These are phyloP conservation scores for Rhododendron williamsianum DNA, from an alignment of 148 eudicot species.

Conservation along the genomic window DNA sequence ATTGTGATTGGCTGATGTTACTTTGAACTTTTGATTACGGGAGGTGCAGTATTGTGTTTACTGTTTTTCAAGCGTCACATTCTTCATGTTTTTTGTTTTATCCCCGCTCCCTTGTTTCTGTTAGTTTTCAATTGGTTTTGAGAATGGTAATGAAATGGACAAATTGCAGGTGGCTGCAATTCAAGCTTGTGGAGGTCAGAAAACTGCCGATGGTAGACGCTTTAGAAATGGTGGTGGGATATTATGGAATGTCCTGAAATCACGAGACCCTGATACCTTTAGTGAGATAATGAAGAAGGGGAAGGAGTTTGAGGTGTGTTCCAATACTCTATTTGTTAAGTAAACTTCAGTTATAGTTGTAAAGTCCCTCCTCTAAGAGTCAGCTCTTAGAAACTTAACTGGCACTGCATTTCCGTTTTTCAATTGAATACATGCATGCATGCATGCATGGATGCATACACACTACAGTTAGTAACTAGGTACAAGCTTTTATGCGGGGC, in stretches of 20 bases:
- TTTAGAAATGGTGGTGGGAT: slow-evolving; percentile 73
- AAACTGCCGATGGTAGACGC: slow-evolving; percentile 69
- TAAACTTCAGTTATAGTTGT: neutral
- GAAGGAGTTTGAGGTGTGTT: slow-evolving; percentile 81
- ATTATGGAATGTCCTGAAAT: slow-evolving; percentile 79
- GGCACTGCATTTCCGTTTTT: neutral
- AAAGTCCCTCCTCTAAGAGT: neutral
- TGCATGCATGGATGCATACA: neutral
- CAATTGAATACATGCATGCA: neutral
- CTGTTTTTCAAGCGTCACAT: neutral
- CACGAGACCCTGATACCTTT: slow-evolving; percentile 71
- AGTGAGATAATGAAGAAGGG: slow-evolving; percentile 91
- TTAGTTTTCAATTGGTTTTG: neutral
- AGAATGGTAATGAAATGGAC: slow-evolving; percentile 1
- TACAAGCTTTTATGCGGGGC: neutral
- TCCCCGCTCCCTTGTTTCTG: neutral
- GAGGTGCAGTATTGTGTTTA: neutral
- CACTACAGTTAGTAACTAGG: neutral
- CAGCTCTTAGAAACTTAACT: neutral
- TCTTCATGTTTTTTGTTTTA: neutral
- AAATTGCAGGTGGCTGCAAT: slow-evolving; percentile 78
- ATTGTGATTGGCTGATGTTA: neutral
- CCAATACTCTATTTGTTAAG: neutral
- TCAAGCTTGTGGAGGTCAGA: slow-evolving; percentile 96
- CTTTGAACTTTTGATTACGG: neutral